Conservation (phyloP, 2,329 filamentous ascomycete genomes). For the Ophiostoma perfectum region DNA sequence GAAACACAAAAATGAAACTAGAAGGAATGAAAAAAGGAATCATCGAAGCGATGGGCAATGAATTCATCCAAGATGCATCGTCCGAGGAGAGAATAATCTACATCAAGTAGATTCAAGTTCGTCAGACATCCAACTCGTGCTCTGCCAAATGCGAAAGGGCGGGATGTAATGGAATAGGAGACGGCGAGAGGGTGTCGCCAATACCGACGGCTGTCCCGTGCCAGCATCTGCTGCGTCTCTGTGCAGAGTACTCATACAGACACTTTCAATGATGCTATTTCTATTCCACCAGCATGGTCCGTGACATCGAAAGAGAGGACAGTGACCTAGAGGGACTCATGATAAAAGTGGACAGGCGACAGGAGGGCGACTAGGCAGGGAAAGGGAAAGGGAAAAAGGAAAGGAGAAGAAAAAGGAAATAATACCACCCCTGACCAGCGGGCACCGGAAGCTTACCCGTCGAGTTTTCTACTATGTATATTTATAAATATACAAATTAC, state of each 20-base stretch:
- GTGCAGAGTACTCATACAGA: too few relatives aligned
- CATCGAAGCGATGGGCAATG: background rate
- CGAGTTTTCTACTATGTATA: too few relatives aligned
- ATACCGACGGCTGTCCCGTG: too few relatives aligned
- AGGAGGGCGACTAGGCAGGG: background rate
- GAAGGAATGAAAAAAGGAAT: background rate
- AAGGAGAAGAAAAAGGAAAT: background rate
- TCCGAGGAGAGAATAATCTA: too few relatives aligned
- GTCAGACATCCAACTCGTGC: too few relatives aligned
- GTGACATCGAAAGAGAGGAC: background rate
- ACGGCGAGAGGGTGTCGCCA: background rate
- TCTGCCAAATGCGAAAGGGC: too few relatives aligned
- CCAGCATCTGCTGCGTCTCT: too few relatives aligned
- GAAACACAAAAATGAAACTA: slow-evolving; percentile 7
- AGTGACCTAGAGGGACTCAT: too few relatives aligned
- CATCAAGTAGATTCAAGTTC: background rate
- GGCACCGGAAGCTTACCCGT: slow-evolving; percentile 9
- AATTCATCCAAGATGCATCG: too few relatives aligned
- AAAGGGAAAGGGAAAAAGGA: background rate
- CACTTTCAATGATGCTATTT: background rate
- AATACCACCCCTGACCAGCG: slow-evolving; percentile 3
- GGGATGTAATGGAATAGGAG: slow-evolving; percentile 4
- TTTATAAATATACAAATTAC: background rate
- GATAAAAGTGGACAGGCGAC: background rate
- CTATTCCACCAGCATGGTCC: background rate